Evolutionary conservation across 495 filamentous ascomycete species (phyloP).

Genomic region (Lasiosphaeria miniovina): DNA sequence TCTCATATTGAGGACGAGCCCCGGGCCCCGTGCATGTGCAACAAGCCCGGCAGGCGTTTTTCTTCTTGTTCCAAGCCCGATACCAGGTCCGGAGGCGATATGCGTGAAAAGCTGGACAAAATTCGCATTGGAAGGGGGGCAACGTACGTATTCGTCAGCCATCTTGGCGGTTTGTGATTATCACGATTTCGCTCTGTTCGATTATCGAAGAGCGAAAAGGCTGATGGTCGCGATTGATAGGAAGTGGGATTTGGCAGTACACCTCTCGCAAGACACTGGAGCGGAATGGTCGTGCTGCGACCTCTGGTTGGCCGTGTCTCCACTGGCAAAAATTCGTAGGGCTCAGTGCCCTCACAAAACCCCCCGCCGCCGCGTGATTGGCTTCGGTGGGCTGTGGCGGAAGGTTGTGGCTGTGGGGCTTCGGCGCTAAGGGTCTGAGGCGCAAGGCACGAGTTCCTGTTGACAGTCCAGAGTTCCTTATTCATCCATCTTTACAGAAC

Average conservation of each 20-base stretch:
- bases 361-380: constrained; percentile 7
- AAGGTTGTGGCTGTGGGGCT: constrained; percentile 6
- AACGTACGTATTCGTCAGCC: constrained; percentile 94
- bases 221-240: constrained; percentile 31
- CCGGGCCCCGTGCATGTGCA: neutral
- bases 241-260: constrained; percentile 22
- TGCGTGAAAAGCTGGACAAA: neutral
- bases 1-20: neutral
- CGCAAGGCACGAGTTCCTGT: neutral
- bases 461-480: neutral
- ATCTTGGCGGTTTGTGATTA: constrained; percentile 63
- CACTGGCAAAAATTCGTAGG: constrained; percentile 37
- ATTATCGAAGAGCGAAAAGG: constrained; percentile 40
- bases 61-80: neutral
- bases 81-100: neutral
- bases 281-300: constrained; percentile 13
- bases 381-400: constrained; percentile 12
- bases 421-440: constrained; percentile 13
- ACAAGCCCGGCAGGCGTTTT: neutral
- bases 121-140: no score
- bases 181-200: constrained; percentile 37
- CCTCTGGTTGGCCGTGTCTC: constrained; percentile 18
- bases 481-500: no score
- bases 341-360: constrained; percentile 32
- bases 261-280: constrained; percentile 7